Base-by-base conservation (phyloP, 2,329 filamentous ascomycete species). In the Aschersonia sp. region DNA sequence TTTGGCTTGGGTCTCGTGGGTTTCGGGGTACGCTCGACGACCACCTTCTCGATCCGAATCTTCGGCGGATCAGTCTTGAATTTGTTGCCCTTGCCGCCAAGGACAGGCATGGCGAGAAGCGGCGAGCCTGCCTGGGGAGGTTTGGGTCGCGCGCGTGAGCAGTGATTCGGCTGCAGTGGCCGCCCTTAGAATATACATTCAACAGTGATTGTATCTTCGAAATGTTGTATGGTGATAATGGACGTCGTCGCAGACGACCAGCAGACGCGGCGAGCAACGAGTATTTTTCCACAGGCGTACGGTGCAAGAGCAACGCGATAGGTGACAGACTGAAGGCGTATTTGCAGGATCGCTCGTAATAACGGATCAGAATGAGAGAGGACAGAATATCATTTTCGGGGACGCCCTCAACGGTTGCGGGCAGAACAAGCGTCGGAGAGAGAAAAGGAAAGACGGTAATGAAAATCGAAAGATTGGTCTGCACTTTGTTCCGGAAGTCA, bases 41-140 rank as follows among this genome's bases (percentile, higher is more conserved):
- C 62, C 49, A 76, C 71, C 53, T 71, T 72, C 58, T 77, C 72
- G 56, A 74, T 71, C 51, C 72, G 70, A 55, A 76, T 69, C 51
- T 67, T 68, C 49, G 71, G 68, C 47, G 68, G 65, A 51, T 72
- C 68, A 53, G 68, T 62, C 61, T 75, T 75, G 62, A 74, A 70
- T 58, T 74, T 77, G 52, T 66, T 67, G 50, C 59, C 61, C 52
- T 69, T 70, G 47, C 61, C 61, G 51, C 65, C 64, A 51, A 70
- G 65, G 48, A 70, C 63, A 62, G 61, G 63, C 63, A 65, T 65
- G 51, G 44, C 54, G 53, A 32, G 41, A 31, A 9, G 30, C 12
- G 3, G 30, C 32, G 30, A 40, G 9, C 7, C n/a, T 12, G 40
- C 20, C 20, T n/a, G 6, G 9, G 9, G 6, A 6, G 40, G 20